Evolutionary conservation across 2,329 filamentous ascomycete genomes (phyloP).

Genomic region (Aspergillus ochraceoroseus): DNA sequence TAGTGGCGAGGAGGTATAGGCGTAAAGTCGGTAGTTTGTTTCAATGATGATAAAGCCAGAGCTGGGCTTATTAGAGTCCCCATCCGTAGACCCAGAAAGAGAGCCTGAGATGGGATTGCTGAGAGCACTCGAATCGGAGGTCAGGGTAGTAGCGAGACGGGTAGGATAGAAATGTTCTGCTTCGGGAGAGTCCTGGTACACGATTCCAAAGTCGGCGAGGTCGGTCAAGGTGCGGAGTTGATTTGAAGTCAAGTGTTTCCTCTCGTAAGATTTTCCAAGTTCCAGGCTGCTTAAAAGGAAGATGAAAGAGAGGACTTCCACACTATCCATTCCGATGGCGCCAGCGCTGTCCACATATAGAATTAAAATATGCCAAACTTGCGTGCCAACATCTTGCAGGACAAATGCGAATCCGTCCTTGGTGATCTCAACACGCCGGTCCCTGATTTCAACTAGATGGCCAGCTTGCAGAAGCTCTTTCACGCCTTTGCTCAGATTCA

Average conservation of each 20-base stretch:
- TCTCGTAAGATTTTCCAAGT: slow-evolving; percentile 86
- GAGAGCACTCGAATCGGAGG: slow-evolving; percentile 66
- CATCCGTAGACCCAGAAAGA: slow-evolving; percentile 39
- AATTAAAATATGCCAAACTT: slow-evolving; percentile 92
- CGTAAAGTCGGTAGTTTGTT: slow-evolving; percentile 96
- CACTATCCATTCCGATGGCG: slow-evolving; percentile 70
- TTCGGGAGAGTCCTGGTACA: slow-evolving; percentile 58
- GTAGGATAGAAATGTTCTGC: slow-evolving; percentile 73
- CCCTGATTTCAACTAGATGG: slow-evolving; percentile 64
- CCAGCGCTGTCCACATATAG: slow-evolving; percentile 86
- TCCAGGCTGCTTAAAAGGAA: slow-evolving; percentile 93
- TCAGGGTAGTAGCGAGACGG: slow-evolving; percentile 87
- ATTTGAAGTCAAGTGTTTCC: slow-evolving; percentile 71
- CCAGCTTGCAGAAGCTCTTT: slow-evolving; percentile 78
- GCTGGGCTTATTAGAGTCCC: slow-evolving; percentile 31
- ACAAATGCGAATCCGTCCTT: slow-evolving; percentile 92
- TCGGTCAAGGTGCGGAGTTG: slow-evolving; percentile 86
- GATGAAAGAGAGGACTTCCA: slow-evolving; percentile 92
- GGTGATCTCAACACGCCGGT: slow-evolving; percentile 66
- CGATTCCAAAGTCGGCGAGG: slow-evolving; percentile 85
- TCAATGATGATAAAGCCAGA: slow-evolving; percentile 87
- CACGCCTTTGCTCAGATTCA: slow-evolving; percentile 66
- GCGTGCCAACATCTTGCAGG: slow-evolving; percentile 89
- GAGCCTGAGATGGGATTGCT: slow-evolving; percentile 67
- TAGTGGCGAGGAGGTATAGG: slow-evolving; percentile 88